These are phyloP conservation scores for Ceratobasidium sp. DNA, from an alignment of 1,284 basidiomycete species.

Conservation along the genomic window DNA sequence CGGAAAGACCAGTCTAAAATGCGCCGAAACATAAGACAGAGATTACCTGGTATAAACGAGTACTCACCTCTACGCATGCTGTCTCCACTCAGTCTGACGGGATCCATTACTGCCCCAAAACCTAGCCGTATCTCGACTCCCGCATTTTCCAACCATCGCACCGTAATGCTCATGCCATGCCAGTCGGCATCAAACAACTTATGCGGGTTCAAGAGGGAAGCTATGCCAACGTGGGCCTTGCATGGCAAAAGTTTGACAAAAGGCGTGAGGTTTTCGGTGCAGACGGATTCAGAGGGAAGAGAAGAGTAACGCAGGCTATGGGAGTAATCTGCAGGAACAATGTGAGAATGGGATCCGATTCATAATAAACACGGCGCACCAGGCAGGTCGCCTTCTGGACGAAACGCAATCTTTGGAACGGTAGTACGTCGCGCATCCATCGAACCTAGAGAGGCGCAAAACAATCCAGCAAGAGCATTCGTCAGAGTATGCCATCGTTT, in stretches of 20 bases:
- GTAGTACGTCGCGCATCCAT: constrained; percentile 80
- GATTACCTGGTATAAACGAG: neutral
- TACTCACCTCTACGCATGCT: constrained; percentile 69
- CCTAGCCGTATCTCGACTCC: constrained; percentile 78
- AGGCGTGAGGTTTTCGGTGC: constrained; percentile 97
- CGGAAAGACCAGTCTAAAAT: constrained; percentile 80
- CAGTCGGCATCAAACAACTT: constrained; percentile 88
- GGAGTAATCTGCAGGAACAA: constrained; percentile 50
- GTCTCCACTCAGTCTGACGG: constrained; percentile 69
- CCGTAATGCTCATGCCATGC: constrained; percentile 88
- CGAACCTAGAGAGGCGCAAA: constrained; percentile 91
- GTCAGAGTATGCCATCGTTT: constrained; percentile 87
- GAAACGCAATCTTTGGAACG: constrained; percentile 70
- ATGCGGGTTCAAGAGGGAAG: constrained; percentile 87
- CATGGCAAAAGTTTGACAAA: constrained; percentile 96
- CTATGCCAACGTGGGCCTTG: constrained; percentile 91
- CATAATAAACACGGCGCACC: neutral
- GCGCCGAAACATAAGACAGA: neutral
- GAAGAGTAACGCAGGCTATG: constrained; percentile 80
- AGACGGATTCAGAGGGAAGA: constrained; percentile 86
- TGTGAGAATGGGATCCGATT: neutral
- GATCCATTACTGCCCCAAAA: constrained; percentile 87
- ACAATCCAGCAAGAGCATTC: constrained; percentile 91
- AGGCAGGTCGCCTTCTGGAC: constrained; percentile 70
- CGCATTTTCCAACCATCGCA: constrained; percentile 66